Conservation (phyloP, 208 protist genomes). For the Acanthamoeba triangularis region DNA sequence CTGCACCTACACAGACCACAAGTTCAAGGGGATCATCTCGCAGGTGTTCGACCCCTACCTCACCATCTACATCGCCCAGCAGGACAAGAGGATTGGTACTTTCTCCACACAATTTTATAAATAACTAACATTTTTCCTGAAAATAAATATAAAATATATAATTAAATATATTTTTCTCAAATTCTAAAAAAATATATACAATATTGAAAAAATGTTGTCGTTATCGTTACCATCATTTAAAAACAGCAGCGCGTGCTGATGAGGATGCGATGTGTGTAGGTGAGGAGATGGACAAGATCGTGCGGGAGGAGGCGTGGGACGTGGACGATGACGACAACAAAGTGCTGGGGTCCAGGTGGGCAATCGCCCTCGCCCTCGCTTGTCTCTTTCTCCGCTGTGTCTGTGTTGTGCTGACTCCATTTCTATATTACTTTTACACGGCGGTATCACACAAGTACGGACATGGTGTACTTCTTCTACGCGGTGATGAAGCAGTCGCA, state of each 20-base stretch:
- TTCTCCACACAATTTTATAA: no score
- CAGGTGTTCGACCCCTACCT: constrained; percentile 93
- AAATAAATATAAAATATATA: no score
- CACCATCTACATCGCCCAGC: constrained; percentile 88
- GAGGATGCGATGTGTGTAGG: background rate
- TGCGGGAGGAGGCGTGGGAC: constrained; percentile 78
- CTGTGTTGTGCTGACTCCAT: no score
- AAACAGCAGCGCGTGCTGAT: no score
- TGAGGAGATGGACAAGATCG: constrained; percentile 55
- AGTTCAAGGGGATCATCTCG: constrained; percentile 93
- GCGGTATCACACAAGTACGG: constrained; percentile 49
- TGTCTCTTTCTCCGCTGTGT: no score
- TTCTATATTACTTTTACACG: no score
- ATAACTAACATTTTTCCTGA: no score
- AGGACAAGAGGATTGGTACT: constrained; percentile 81
- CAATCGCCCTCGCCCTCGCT: background rate
- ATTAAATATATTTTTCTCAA: no score
- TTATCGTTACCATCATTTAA: no score
- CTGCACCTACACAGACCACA: constrained; percentile 90
- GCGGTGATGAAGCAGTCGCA: constrained; percentile 74
- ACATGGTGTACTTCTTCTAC: constrained; percentile 77
- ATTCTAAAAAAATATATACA: no score
- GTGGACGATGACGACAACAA: constrained; percentile 78
- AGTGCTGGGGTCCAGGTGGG: constrained; percentile 53
- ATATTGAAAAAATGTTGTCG: no score